Conservation (phyloP, 2,329 filamentous ascomycete genomes). For the Sporothrix inflata region DNA sequence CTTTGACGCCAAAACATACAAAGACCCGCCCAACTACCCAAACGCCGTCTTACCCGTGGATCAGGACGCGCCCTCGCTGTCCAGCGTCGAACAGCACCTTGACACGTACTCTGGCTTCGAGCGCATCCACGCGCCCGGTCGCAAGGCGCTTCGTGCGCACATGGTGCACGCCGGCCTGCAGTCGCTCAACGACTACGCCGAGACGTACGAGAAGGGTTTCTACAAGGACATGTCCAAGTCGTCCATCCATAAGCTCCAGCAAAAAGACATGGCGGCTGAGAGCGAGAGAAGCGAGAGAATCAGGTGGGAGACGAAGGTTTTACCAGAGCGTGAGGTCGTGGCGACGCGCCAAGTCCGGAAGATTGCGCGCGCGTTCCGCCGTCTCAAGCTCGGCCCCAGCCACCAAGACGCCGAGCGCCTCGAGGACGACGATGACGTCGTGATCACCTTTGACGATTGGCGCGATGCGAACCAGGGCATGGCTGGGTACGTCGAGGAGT, state of each 20-base stretch:
- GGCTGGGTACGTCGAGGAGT: background rate
- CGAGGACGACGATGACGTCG: background rate
- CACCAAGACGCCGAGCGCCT: background rate
- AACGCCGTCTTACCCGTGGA: slow-evolving; percentile 32
- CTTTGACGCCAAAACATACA: slow-evolving; percentile 2
- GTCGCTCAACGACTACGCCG: slow-evolving; percentile 24
- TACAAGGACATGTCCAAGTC: slow-evolving; percentile 12
- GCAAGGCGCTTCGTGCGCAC: background rate
- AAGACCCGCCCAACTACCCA: slow-evolving; percentile 12
- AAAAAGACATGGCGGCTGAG: background rate
- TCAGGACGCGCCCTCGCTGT: slow-evolving; percentile 30
- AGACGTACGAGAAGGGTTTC: background rate
- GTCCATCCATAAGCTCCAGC: background rate
- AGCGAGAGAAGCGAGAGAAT: background rate
- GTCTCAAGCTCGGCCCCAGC: background rate
- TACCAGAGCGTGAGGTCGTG: background rate
- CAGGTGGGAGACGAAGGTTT: background rate
- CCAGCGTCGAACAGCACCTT: background rate
- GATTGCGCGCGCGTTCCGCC: background rate
- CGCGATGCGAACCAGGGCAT: background rate
- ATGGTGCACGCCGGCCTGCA: background rate
- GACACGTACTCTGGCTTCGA: background rate
- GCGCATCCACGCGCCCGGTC: slow-evolving; percentile 10
- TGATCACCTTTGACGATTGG: background rate
- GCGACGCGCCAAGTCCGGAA: background rate